Conservation (phyloP, 106 monocot genomes). For the Dioscorea dumetorum region DNA sequence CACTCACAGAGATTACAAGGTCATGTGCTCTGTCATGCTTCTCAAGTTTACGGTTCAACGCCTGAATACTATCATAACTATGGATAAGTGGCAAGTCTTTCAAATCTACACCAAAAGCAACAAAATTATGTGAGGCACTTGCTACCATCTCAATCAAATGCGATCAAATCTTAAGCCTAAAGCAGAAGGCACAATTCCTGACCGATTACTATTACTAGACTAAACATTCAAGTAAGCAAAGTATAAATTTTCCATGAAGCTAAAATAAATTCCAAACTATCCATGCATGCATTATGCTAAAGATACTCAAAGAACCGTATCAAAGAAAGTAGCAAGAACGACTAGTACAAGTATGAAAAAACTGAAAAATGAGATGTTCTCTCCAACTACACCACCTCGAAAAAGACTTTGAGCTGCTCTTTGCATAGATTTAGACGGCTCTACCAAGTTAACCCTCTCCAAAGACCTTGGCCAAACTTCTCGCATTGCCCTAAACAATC, state of each 20-base stretch:
- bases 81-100: conserved; percentile 73
- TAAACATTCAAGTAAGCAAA: too few relatives aligned
- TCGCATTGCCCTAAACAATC: conserved; percentile 69
- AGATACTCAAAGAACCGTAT: too few relatives aligned
- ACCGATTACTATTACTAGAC: neutral
- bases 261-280: too few relatives aligned
- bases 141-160: neutral
- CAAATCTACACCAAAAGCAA: conserved; percentile 40
- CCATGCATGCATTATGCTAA: too few relatives aligned
- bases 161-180: neutral
- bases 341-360: too few relatives aligned
- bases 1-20: conserved; percentile 81
- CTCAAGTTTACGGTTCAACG: conserved; percentile 51
- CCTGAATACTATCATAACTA: conserved; percentile 88
- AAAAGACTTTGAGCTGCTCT: conserved; percentile 73
- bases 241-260: too few relatives aligned
- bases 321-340: too few relatives aligned
- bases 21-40: conserved; percentile 71
- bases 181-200: neutral
- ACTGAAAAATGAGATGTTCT: too few relatives aligned
- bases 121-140: neutral
- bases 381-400: conserved; percentile 23
- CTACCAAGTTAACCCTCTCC: conserved; percentile 77
- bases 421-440: conserved; percentile 96
- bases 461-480: conserved; percentile 84